Conservation (phyloP, 1,139 yeast species). For the Zygosaccharomyces sapae region DNA sequence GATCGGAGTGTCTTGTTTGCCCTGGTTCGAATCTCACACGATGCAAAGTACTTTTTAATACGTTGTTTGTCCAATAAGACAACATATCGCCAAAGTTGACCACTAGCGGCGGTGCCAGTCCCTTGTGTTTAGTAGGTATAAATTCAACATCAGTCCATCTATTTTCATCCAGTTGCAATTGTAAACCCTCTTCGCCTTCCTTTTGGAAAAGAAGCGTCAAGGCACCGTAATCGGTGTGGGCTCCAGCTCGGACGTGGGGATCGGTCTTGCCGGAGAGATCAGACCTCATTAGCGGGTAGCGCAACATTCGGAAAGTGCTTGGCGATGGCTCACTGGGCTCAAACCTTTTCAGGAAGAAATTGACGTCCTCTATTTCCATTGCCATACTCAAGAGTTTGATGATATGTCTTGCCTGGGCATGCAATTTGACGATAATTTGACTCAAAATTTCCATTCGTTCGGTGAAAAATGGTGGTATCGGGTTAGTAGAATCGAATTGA, state of each 20-base stretch:
- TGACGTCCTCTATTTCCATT: constrained; percentile 50
- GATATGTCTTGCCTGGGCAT: constrained; percentile 38
- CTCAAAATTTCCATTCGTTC: constrained; percentile 7
- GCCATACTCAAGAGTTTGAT: constrained; percentile 56
- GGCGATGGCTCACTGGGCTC: constrained; percentile 49
- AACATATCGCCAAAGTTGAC: constrained; percentile 76
- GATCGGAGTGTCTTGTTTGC: constrained; percentile 53
- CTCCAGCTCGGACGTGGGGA: constrained; percentile 62
- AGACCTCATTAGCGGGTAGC: constrained; percentile 54
- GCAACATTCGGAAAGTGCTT: constrained; percentile 62
- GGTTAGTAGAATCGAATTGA: constrained; percentile 37
- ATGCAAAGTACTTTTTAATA: constrained; percentile 67
- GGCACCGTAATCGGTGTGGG: constrained; percentile 80
- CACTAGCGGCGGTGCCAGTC: constrained; percentile 62
- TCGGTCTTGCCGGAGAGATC: constrained; percentile 43
- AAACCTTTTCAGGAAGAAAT: constrained; percentile 64
- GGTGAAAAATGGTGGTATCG: constrained; percentile 45
- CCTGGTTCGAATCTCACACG: constrained; percentile 61
- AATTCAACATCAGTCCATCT: constrained; percentile 65
- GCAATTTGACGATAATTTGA: constrained; percentile 34
- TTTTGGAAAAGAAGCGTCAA: constrained; percentile 67
- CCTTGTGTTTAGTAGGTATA: constrained; percentile 39
- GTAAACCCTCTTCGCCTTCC: constrained; percentile 69
- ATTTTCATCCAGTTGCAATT: constrained; percentile 50
- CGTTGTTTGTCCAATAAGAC: constrained; percentile 75